Evolutionary conservation across 148 eudicot genomes (phyloP), one percentile per base, ranked within the genome.

Genomic region (Silene conica): DNA sequence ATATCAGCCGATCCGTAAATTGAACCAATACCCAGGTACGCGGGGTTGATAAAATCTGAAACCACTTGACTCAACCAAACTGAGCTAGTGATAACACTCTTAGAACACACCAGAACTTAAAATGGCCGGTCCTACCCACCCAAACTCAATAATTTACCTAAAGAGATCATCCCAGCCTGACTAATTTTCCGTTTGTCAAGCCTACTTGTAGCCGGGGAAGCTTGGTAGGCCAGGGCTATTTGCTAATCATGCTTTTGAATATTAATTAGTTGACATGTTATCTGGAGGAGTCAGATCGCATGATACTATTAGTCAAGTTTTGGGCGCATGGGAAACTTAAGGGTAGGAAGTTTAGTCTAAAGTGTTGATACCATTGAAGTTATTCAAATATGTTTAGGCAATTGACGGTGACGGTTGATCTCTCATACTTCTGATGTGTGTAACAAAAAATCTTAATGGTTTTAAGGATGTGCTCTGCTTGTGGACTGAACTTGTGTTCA

Each of bases 381-480:
- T 19, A 20, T 41, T 66, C 46, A 14, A 20, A 20, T 66, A 20
- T 59, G 55, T 61, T 31, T 48, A 48, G 59, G 48, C 63, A 55
- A 16, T 54, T 63, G 71, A 15, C 25, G 31, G 31, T 26, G 28
- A 26, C 28, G 28, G 28, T 26, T 43, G 59, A 56, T 8, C 6
- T 13, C 19, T 66, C n/a, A 25, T n/a, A 45, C 20, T 28, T 15
- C 60, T 60, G 12, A 18, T 55, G 3, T 54, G 63, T 50, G 13
- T 70, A 22, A 21, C 64, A 22, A 22, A 16, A 45, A 68, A 68
- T 64, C 25, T 6, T 68, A 23, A 41, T 23, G 45, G 10, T 26
- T 57, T 66, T 38, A 14, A 45, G 71, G 18, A 21, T 21, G 10
- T 18, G 25, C 19, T 72, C 54, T 78, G 57, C 71, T 6, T 72